Percentiles rank a stretch among this genome's conserved stretches.
Conservation (phyloP, 2,329 filamentous ascomycete genomes). For the Epichloe baconii region DNA sequence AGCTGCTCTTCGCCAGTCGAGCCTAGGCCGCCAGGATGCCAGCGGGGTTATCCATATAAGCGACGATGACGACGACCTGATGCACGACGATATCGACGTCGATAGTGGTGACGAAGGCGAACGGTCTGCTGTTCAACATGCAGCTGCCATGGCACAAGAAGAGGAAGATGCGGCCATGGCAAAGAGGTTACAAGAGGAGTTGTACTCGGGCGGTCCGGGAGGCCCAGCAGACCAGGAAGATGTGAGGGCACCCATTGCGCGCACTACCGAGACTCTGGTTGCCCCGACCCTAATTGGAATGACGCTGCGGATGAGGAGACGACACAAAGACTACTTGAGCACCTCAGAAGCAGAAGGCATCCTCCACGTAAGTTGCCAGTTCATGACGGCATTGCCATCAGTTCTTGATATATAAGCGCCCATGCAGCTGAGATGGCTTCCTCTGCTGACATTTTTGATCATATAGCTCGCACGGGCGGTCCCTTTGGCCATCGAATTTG, state of each 20-base stretch:
- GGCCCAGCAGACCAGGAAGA: slow-evolving; percentile 38
- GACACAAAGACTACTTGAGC: slow-evolving; percentile 50
- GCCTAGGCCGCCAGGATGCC: slow-evolving; percentile 21
- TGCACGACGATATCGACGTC: slow-evolving; percentile 19
- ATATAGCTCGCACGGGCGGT: slow-evolving; percentile 14
- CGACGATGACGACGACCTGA: slow-evolving; percentile 52
- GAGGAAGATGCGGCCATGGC: slow-evolving; percentile 94
- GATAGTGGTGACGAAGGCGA: slow-evolving; percentile 26
- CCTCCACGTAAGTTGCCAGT: slow-evolving; percentile 16
- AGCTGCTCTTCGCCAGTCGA: slow-evolving; percentile 17
- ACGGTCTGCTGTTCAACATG: slow-evolving; percentile 26
- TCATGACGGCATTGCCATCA: neutral
- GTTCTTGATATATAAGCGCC: too few species aligned
- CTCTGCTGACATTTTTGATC: neutral
- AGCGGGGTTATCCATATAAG: slow-evolving; percentile 54
- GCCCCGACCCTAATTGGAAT: slow-evolving; percentile 42
- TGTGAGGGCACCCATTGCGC: slow-evolving; percentile 79
- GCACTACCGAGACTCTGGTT: slow-evolving; percentile 83
- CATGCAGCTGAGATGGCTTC: neutral
- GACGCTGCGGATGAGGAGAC: slow-evolving; percentile 32
- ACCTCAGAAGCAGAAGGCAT: slow-evolving; percentile 39
- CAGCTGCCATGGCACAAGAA: slow-evolving; percentile 39
- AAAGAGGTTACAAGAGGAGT: slow-evolving; percentile 77
- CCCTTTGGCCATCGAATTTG: slow-evolving; percentile 28
- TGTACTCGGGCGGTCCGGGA: slow-evolving; percentile 49